Base-by-base conservation (phyloP, 2,329 filamentous ascomycete species). In the Talaromyces sp. region DNA sequence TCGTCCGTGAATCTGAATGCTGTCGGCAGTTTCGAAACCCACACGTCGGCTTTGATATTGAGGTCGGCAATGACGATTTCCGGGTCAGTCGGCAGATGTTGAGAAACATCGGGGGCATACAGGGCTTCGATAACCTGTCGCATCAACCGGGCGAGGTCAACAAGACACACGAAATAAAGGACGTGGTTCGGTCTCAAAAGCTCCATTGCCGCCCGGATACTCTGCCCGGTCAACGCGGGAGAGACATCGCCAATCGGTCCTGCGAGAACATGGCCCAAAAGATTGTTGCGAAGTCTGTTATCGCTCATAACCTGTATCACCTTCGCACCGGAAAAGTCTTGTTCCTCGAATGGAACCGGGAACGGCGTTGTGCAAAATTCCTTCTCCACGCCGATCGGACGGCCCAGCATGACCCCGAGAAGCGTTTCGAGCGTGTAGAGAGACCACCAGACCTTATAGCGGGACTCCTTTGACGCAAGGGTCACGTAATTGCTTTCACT, bases 401-500 rank as follows among this genome's bases (percentile, higher is more conserved):
- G 73, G 33, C 78, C 78, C 32, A 76, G 78, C 69, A 78, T 75
- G 63, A 75, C 71, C 59, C 72, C 75, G 11, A 80, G 69, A 27
- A 72, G 69, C 30, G 73, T 73, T 65, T 80, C 78, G 11, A 80
- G 67, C 33, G 71, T 66, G 49, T 77, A 76, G 2, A 80, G 63
- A 17, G 77, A 73, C 75, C 77, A 79, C 78, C 78, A 80, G 7
- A 79, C 72, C 17, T 76, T 70, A 63, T 78, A 78, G 17, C 77
- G 73, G 55, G 72, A 72, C 65, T 78, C 77, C 61, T 76, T 78
- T 7, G 76, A 75, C 6, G 69, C 64, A 57, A 74, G 69, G 5
- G 69, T 66, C 33, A 78, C 66, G 19, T 66, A 68, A 17, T 65
- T 69, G 51, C 72, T 78, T 54, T 75, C 74, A 59, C 74, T 80